phyloP scores from a whole-genome alignment of 1,284 basidiomycete species.

The Ustilago cynodontis region DNA sequence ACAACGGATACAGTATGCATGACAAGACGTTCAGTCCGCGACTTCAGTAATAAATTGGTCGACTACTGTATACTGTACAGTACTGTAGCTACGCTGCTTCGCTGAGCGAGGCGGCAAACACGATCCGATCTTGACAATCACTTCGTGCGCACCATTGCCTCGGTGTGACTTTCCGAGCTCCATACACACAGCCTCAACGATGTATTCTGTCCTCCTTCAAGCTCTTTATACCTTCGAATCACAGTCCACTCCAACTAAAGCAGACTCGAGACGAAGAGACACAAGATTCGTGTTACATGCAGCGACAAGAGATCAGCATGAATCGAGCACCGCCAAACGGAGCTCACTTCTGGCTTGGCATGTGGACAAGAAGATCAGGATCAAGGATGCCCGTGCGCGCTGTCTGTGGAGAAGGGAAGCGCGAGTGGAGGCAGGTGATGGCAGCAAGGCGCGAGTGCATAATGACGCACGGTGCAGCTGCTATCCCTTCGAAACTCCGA shows the following conservation, averaged over 20 bases:
- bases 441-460: constrained; percentile 8
- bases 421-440: constrained; percentile 23
- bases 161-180: constrained; percentile 1
- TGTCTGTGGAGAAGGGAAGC: not conserved
- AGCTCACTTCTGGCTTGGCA: not conserved
- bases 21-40: not conserved
- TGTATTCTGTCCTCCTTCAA: no score
- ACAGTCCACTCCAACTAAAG: no score
- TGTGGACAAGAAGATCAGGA: not conserved
- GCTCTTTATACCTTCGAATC: not conserved
- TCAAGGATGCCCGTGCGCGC: constrained; percentile 10
- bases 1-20: constrained; percentile 10
- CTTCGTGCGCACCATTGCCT: not conserved
- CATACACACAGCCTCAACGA: not conserved
- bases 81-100: no score
- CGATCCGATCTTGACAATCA: not conserved
- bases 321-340: not conserved
- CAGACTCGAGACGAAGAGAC: no score
- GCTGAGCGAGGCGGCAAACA: constrained; percentile 1
- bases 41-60: no score
- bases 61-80: no score
- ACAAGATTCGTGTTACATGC: not conserved
- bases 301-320: not conserved
- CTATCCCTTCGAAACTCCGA: not conserved
- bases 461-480: constrained; percentile 34